Evolutionary conservation across 2,329 filamentous ascomycete genomes (phyloP).

Genomic region (Neonectria ditissima): DNA sequence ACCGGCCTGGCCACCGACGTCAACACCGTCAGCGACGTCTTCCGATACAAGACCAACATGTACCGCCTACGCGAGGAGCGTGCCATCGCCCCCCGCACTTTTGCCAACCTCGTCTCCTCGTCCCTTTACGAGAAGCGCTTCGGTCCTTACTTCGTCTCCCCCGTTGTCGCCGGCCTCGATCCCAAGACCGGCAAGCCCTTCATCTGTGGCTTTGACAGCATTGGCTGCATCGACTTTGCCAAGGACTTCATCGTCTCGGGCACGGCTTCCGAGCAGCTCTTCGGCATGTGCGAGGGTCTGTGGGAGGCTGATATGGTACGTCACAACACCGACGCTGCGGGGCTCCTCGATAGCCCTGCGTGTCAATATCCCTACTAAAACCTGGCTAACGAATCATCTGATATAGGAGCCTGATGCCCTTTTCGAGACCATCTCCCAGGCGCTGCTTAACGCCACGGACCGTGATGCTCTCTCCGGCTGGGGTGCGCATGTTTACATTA

Average conservation of each 20-base stretch:
- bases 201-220: constrained; percentile 99
- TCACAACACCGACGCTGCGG: constrained; percentile 35
- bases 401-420: constrained; percentile 83
- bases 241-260: constrained; percentile 99
- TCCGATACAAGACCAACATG: constrained; percentile 99
- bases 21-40: constrained; percentile 92
- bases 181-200: constrained; percentile 94
- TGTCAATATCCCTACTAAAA: background rate
- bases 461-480: constrained; percentile 96
- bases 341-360: no score
- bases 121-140: constrained; percentile 96
- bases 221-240: constrained; percentile 99
- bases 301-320: constrained; percentile 97
- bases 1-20: constrained; percentile 98
- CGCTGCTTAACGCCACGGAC: constrained; percentile 94
- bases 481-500: constrained; percentile 99
- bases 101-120: constrained; percentile 94
- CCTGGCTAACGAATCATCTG: constrained; percentile 33
- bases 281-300: constrained; percentile 97
- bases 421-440: constrained; percentile 98
- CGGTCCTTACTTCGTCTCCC: constrained; percentile 95
- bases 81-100: constrained; percentile 91
- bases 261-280: constrained; percentile 96
- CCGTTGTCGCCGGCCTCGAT: constrained; percentile 94
- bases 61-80: constrained; percentile 99